Conservation (phyloP, 1,139 yeast genomes). For the Geotrichum australiense region DNA sequence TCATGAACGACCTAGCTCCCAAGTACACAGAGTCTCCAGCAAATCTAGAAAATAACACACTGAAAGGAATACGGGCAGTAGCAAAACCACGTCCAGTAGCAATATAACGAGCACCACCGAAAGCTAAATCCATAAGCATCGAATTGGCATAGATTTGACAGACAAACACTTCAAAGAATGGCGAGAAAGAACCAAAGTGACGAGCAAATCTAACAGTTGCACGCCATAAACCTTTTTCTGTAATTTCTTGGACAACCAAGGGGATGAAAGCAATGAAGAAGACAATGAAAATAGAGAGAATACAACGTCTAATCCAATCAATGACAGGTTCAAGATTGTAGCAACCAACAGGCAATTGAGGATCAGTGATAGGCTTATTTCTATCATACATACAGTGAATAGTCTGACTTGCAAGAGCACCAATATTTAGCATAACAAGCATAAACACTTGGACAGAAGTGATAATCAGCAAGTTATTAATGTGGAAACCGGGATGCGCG, state of each 20-base stretch:
- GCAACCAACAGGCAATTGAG: conserved; percentile 84
- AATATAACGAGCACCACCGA: conserved; percentile 99
- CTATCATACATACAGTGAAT: conserved; percentile 77
- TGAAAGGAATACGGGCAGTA: conserved; percentile 95
- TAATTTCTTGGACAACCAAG: conserved; percentile 90
- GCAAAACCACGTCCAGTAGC: conserved; percentile 99
- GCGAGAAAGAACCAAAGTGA: conserved; percentile 85
- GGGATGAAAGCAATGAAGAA: conserved; percentile 97
- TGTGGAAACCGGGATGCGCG: conserved; percentile 99
- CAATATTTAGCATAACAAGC: conserved; percentile 86
- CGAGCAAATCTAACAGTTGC: conserved; percentile 86
- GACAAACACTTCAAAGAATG: conserved; percentile 96
- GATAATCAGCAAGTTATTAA: conserved; percentile 92
- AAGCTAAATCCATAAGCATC: conserved; percentile 81
- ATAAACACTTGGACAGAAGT: conserved; percentile 88
- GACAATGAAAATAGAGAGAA: conserved; percentile 95
- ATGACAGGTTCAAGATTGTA: conserved; percentile 84
- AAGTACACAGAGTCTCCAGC: conserved; percentile 95
- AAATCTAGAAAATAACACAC: conserved; percentile 90
- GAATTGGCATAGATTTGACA: conserved; percentile 97
- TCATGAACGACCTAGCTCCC: conserved; percentile 88
- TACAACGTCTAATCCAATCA: conserved; percentile 97
- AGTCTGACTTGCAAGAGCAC: conserved; percentile 84
- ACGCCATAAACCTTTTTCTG: conserved; percentile 97
- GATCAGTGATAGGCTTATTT: conserved; percentile 80